These are phyloP conservation scores for Musa itinerans DNA, from an alignment of 176 grass and related monocot genomes.

Conservation along the genomic window DNA sequence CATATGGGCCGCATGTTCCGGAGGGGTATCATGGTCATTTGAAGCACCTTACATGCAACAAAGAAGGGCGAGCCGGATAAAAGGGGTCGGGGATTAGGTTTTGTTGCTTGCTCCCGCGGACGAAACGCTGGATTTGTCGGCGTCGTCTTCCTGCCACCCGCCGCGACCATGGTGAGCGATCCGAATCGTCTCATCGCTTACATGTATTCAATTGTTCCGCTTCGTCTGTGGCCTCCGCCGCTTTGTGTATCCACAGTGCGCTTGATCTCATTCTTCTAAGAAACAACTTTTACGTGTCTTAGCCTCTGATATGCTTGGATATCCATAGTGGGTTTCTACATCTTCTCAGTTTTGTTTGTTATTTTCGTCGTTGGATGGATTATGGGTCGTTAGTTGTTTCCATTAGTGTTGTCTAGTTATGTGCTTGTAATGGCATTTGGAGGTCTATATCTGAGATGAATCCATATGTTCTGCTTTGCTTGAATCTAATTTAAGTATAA, in stretches of 20 bases:
- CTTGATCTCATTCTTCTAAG: no score
- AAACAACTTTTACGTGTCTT: no score
- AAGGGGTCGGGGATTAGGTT: not conserved
- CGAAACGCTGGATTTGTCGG: not conserved
- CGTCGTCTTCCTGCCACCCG: not conserved
- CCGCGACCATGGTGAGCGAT: conserved; percentile 2
- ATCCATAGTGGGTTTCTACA: no score
- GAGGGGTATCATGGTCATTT: not conserved
- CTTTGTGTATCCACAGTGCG: no score
- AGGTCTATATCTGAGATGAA: no score
- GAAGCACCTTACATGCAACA: not conserved
- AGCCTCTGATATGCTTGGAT: no score
- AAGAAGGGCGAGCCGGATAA: not conserved
- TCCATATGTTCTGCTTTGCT: not conserved
- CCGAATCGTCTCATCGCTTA: not conserved
- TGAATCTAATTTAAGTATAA: not conserved
- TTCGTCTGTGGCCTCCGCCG: not conserved
- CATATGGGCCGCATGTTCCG: no score
- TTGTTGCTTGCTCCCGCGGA: not conserved
- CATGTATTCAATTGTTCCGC: not conserved
- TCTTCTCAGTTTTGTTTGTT: no score
- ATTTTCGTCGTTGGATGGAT: no score
- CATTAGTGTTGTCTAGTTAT: no score
- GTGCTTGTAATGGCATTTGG: no score
- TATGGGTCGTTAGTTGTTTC: not conserved